These are phyloP conservation scores for Mariannaea sp. DNA, from an alignment of 2,329 filamentous ascomycete genomes.

Conservation along the genomic window DNA sequence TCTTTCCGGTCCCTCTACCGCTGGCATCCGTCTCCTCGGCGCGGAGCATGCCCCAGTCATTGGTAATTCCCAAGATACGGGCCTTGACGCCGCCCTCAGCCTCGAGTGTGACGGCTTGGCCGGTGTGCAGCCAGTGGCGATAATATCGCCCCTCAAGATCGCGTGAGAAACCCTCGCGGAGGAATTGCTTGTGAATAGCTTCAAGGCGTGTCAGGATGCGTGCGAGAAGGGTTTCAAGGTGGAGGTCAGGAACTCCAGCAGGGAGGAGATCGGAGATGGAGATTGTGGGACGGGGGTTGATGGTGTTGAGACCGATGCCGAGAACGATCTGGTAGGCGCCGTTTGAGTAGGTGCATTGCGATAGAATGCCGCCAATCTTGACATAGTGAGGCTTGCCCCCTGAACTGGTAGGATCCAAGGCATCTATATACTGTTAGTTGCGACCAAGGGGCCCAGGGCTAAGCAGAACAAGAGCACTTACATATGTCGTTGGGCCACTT, in stretches of 20 bases:
- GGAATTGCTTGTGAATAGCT: slow-evolving; percentile 74
- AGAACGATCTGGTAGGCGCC: slow-evolving; percentile 83
- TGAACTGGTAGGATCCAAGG: slow-evolving; percentile 64
- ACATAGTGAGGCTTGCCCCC: slow-evolving; percentile 62
- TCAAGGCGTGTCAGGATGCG: slow-evolving; percentile 81
- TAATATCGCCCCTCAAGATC: slow-evolving; percentile 81
- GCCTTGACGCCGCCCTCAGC: slow-evolving; percentile 76
- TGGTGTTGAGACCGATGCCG: slow-evolving; percentile 85
- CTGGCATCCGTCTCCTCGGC: slow-evolving; percentile 81
- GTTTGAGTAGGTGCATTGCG: slow-evolving; percentile 81
- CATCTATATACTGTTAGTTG: slow-evolving; percentile 53
- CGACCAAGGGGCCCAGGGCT: fast-evolving
- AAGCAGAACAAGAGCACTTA: slow-evolving; percentile 41
- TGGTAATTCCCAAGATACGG: slow-evolving; percentile 82
- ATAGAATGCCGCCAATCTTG: slow-evolving; percentile 92
- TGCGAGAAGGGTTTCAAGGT: slow-evolving; percentile 80
- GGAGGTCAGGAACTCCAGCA: slow-evolving; percentile 58
- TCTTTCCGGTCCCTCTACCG: slow-evolving; percentile 74
- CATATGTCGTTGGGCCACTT: slow-evolving; percentile 99
- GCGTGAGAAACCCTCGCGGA: slow-evolving; percentile 73
- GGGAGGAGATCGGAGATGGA: slow-evolving; percentile 77
- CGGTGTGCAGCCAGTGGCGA: slow-evolving; percentile 81
- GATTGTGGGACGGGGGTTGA: slow-evolving; percentile 83
- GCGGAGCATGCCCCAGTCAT: slow-evolving; percentile 86
- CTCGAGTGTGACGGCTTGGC: slow-evolving; percentile 75